Base-by-base conservation (phyloP, 2,329 filamentous ascomycete species). In the Alternaria brassicae region DNA sequence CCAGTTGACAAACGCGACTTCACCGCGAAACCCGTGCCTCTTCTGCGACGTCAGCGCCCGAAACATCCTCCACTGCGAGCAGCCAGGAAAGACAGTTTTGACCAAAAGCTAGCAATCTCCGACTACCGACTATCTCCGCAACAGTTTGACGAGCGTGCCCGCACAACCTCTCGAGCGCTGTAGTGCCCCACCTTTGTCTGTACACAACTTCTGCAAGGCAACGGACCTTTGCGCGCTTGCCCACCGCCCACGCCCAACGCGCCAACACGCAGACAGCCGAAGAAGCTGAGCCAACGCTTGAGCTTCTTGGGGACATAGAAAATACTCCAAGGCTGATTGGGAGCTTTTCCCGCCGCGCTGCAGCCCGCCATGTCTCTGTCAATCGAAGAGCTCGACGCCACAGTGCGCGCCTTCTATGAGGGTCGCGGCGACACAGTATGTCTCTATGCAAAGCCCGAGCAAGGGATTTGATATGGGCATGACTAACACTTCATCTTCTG, bases 331-430 rank as follows among this genome's bases (percentile, higher is more conserved):
- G 67, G 65, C 72, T 70, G 64, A 67, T 62, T 66, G 74, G 74
- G 73, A 74, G 72, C 74, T 67, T 65, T 67, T 72, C 72, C 71
- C 72, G 57, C 63, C 60, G 68, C 68, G 62, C 66, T 68, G 64
- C 69, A 58, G 66, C 71, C 68, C 76, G 77, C 65, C 66, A 89
- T 89, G 86, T 86, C 86, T 72, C 81, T 87, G 78, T 86, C 91
- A 75, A 94, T 99, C 81, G 88, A 91, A 80, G 95, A 99, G 88
- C 89, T 99, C 84, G 95, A 99, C 87, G 89, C 86, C 80, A 95
- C 93, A 70, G 94, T 98, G 85, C 93, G 91, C 79, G 89, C 92
- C 83, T 98, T 99, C 82, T 99, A 97, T 77, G 94, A 98, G 83
- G 93, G 93, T 78, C 91, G 94, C 80, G 95, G 95, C 73, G 92